Percentiles rank a stretch among this genome's conserved stretches.
These are phyloP conservation scores for Candida montana DNA, from an alignment of 805 yeast species.

Conservation along the genomic window DNA sequence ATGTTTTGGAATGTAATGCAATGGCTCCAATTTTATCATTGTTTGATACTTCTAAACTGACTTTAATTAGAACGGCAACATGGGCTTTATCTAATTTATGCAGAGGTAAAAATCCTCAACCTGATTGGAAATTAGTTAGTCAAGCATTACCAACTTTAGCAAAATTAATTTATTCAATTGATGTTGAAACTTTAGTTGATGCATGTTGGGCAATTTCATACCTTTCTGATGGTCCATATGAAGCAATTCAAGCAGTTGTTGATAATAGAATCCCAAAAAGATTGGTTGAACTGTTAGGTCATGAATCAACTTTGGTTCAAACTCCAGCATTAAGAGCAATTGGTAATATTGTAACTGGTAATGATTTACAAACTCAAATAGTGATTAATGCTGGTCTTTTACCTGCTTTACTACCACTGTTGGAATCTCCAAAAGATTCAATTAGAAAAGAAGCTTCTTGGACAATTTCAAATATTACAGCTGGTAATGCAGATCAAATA, in stretches of 20 bases:
- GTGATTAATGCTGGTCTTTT: slow-evolving; percentile 91
- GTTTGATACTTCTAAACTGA: slow-evolving; percentile 75
- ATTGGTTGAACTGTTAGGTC: slow-evolving; percentile 83
- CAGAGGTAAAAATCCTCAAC: slow-evolving; percentile 94
- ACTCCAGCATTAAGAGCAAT: slow-evolving; percentile 97
- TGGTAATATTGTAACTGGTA: slow-evolving; percentile 97
- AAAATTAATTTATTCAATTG: slow-evolving; percentile 83
- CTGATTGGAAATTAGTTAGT: slow-evolving; percentile 86
- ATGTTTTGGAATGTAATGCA: slow-evolving; percentile 77
- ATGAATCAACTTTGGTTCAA: slow-evolving; percentile 81
- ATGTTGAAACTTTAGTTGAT: slow-evolving; percentile 89
- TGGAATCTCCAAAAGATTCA: slow-evolving; percentile 82
- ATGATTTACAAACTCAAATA: slow-evolving; percentile 91
- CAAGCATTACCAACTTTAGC: slow-evolving; percentile 88
- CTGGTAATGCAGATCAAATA: slow-evolving; percentile 92
- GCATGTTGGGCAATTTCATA: slow-evolving; percentile 99
- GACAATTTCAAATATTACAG: slow-evolving; percentile 97
- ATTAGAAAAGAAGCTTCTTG: slow-evolving; percentile 97
- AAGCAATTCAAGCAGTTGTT: slow-evolving; percentile 93
- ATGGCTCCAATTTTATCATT: slow-evolving; percentile 81
- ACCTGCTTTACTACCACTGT: slow-evolving; percentile 73
- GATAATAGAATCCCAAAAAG: slow-evolving; percentile 95
- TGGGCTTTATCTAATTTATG: slow-evolving; percentile 97
- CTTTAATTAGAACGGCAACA: slow-evolving; percentile 93
- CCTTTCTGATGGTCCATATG: slow-evolving; percentile 86